Percentiles rank a stretch among this genome's conserved stretches.
Conservation (phyloP, 495 filamentous ascomycete genomes). For the Filosporella fistucella region DNA sequence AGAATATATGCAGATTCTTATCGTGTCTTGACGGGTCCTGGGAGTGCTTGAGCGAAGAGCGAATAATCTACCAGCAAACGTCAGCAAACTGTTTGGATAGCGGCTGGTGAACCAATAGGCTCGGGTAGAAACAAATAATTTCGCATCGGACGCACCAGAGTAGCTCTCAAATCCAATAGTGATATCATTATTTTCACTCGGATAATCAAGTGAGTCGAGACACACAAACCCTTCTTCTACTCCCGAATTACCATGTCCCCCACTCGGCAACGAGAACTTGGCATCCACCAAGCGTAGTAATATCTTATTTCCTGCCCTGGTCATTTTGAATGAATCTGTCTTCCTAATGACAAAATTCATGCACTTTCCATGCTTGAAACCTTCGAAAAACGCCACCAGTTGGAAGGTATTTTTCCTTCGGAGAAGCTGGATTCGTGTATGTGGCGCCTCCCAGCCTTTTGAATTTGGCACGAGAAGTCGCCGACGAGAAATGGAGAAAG, state of each 20-base stretch:
- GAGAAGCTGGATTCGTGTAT: constrained; percentile 72
- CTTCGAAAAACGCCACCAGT: constrained; percentile 73
- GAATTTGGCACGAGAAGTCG: constrained; percentile 77
- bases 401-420: constrained; percentile 64
- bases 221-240: constrained; percentile 64
- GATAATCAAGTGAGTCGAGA: constrained; percentile 78
- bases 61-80: background rate
- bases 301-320: constrained; percentile 58
- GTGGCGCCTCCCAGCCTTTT: constrained; percentile 76
- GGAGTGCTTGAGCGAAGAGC: background rate
- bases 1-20: no score
- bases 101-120: background rate
- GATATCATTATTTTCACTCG: constrained; percentile 86
- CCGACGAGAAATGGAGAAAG: constrained; percentile 73
- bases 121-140: background rate
- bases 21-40: background rate
- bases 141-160: constrained; percentile 57
- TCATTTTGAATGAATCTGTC: constrained; percentile 73
- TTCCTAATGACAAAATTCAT: constrained; percentile 80
- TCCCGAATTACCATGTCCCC: constrained; percentile 16
- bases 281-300: constrained; percentile 73
- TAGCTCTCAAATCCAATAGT: constrained; percentile 71
- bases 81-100: background rate
- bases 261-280: constrained; percentile 74
- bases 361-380: constrained; percentile 73